phyloP scores from a whole-genome alignment of 495 filamentous ascomycete genomes.

The Cladorrhinum samala region DNA sequence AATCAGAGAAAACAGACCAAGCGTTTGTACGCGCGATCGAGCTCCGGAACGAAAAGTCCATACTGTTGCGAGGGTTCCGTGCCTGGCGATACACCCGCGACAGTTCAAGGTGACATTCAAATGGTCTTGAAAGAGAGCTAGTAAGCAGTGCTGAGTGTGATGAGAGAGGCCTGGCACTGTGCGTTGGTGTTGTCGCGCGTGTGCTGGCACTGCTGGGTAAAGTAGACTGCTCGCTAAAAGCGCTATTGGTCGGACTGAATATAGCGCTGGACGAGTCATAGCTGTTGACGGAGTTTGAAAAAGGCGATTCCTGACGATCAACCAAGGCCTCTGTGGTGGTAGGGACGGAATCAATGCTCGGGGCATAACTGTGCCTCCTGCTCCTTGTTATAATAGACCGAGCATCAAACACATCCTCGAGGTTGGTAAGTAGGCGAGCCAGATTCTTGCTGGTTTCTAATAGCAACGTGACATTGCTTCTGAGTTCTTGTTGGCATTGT shows the following conservation, averaged over 20 bases:
- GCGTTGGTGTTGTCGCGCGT: too few species aligned
- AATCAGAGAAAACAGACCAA: conserved; percentile 15
- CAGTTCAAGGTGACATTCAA: conserved; percentile 17
- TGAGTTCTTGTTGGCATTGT: conserved; percentile 8
- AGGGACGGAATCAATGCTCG: neutral
- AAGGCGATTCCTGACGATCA: too few species aligned
- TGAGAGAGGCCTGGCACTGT: neutral
- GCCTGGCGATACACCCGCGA: conserved; percentile 18
- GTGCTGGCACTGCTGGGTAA: neutral
- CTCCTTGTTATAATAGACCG: conserved; percentile 2
- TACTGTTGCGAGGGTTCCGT: conserved; percentile 6
- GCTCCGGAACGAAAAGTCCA: conserved; percentile 21
- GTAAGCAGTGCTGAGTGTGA: too few species aligned
- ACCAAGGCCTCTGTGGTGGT: too few species aligned
- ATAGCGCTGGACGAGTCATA: too few species aligned
- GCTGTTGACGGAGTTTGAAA: too few species aligned
- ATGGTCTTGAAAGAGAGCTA: conserved; percentile 5
- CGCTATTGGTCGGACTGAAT: too few species aligned
- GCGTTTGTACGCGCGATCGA: conserved; percentile 12
- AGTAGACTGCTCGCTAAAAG: too few species aligned
- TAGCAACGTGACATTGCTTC: conserved; percentile 6
- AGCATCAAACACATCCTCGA: conserved; percentile 14
- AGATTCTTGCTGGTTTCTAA: conserved; percentile 7
- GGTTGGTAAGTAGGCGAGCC: conserved; percentile 9
- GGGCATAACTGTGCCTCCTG: neutral